These are phyloP conservation scores for Chaetomium sp. DNA, from an alignment of 2,329 filamentous ascomycete genomes.

Conservation along the genomic window DNA sequence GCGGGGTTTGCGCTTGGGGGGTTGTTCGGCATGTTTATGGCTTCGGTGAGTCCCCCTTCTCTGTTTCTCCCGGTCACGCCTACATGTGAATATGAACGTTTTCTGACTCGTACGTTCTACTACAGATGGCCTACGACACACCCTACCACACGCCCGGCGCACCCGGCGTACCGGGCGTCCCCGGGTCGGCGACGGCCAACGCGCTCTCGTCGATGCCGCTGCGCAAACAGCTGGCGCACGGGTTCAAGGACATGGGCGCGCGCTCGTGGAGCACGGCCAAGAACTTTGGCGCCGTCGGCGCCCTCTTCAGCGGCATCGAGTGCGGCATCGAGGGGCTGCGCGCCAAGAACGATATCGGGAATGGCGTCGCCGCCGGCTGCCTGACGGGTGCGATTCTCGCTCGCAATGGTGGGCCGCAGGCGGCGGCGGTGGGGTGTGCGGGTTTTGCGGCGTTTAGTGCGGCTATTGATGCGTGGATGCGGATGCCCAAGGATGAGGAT, in stretches of 20 bases:
- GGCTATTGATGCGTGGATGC: constrained; percentile 91
- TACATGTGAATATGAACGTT: not conserved
- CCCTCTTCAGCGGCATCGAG: constrained; percentile 88
- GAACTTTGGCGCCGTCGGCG: constrained; percentile 93
- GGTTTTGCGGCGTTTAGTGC: constrained; percentile 93
- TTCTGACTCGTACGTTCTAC: not conserved
- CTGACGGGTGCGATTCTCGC: constrained; percentile 88
- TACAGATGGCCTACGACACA: constrained; percentile 96
- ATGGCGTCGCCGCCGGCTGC: constrained; percentile 86
- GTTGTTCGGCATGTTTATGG: constrained; percentile 97
- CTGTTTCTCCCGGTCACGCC: not conserved
- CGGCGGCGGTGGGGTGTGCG: constrained; percentile 81
- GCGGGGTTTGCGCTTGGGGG: constrained; percentile 95
- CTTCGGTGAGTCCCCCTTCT: constrained; percentile 66
- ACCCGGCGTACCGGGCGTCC: constrained; percentile 37
- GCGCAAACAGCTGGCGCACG: constrained; percentile 77
- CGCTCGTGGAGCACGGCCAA: constrained; percentile 82
- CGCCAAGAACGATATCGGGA: constrained; percentile 90
- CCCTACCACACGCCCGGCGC: constrained; percentile 62
- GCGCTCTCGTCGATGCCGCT: constrained; percentile 68
- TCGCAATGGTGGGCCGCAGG: constrained; percentile 84
- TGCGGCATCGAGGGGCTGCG: constrained; percentile 92
- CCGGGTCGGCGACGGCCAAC: constrained; percentile 42
- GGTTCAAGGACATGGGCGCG: constrained; percentile 93
- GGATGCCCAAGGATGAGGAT: constrained; percentile 67